Conservation (phyloP, 2,329 filamentous ascomycete species). For the Fusarium succisae region DNA sequence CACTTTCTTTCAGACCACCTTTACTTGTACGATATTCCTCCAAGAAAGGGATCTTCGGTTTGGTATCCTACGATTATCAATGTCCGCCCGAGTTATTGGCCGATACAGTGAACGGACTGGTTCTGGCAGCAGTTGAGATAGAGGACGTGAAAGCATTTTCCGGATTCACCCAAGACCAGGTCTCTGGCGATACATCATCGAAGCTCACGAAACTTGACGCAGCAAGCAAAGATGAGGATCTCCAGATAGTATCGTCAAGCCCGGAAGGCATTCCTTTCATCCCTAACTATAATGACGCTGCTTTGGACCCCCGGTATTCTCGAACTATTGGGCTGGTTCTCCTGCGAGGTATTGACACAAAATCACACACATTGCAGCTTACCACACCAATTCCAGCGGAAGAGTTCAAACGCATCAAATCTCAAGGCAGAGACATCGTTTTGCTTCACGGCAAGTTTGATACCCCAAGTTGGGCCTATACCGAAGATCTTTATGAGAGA, state of each 20-base stretch:
- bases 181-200: neutral
- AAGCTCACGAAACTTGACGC: conserved; percentile 31
- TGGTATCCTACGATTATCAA: conserved; percentile 74
- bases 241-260: conserved; percentile 29
- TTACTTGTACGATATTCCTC: conserved; percentile 69
- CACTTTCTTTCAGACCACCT: conserved; percentile 66
- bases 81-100: conserved; percentile 66
- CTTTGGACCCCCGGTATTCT: conserved; percentile 68
- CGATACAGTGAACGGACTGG: conserved; percentile 74
- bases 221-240: neutral
- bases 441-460: conserved; percentile 76
- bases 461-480: conserved; percentile 74
- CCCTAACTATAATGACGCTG: conserved; percentile 60
- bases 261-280: conserved; percentile 71
- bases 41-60: conserved; percentile 65
- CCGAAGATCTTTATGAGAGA: conserved; percentile 65
- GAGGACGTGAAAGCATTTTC: conserved; percentile 63
- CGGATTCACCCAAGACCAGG: conserved; percentile 27
- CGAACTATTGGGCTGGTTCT: conserved; percentile 71
- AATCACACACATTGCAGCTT: conserved; percentile 66
- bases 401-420: conserved; percentile 52
- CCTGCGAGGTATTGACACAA: conserved; percentile 73
- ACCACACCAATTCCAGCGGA: conserved; percentile 66
- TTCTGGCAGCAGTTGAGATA: conserved; percentile 73
- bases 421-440: conserved; percentile 61